Evolutionary conservation across 352 stramenopile species (phyloP).

Genomic region (Phytophthora fragariae): DNA sequence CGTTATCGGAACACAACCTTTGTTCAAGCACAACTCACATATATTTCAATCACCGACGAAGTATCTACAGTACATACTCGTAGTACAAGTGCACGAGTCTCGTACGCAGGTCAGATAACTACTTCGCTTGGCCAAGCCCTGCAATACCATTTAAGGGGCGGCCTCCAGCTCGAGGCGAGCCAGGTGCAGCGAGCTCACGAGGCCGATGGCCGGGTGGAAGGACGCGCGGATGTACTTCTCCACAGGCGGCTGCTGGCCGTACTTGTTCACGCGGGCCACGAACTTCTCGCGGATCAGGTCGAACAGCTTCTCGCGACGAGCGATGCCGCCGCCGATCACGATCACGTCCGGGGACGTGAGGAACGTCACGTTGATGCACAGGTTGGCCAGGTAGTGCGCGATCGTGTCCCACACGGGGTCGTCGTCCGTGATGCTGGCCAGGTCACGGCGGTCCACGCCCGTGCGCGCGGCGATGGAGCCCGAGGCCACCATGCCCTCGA

Average conservation of each 20-base stretch:
- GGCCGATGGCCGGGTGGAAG: constrained; percentile 76
- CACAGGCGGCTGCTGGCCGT: constrained; percentile 76
- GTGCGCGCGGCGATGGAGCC: constrained; percentile 91
- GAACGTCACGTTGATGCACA: constrained; percentile 95
- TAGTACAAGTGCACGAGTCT: too few species aligned
- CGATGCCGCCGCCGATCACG: constrained; percentile 95
- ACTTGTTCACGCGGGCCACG: constrained; percentile 77
- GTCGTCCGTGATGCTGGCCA: constrained; percentile 86
- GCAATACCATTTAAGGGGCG: neutral
- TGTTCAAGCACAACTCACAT: too few species aligned
- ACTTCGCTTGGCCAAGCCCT: too few species aligned
- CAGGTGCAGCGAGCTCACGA: constrained; percentile 80
- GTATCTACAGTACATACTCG: too few species aligned
- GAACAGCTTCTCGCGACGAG: constrained; percentile 91
- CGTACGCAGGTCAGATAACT: too few species aligned
- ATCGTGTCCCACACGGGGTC: constrained; percentile 94
- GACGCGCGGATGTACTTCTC: constrained; percentile 76
- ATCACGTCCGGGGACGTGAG: constrained; percentile 95
- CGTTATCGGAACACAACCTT: too few species aligned
- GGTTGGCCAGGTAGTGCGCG: constrained; percentile 95
- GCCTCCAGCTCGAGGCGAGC: constrained; percentile 51
- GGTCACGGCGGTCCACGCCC: constrained; percentile 70
- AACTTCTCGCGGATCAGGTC: constrained; percentile 85
- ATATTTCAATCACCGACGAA: too few species aligned
- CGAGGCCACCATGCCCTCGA: constrained; percentile 94